Conservation (phyloP, 2,329 filamentous ascomycete genomes). For the Pseudogymnoascus sp. region DNA sequence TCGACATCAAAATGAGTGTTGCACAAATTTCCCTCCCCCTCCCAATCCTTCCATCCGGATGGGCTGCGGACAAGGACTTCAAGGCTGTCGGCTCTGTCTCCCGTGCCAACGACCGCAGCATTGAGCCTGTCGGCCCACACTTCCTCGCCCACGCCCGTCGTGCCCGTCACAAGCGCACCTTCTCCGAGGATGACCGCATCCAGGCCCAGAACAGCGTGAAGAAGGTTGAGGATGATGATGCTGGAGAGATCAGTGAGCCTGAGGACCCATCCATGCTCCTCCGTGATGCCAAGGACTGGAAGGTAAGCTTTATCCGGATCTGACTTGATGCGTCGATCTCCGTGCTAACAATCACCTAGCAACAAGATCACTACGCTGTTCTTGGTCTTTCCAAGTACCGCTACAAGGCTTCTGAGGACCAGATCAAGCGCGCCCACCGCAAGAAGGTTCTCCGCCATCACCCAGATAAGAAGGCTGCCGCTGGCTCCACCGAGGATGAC, state of each 20-base stretch:
- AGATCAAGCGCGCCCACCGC: conserved; percentile 98
- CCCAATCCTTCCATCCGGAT: conserved; percentile 68
- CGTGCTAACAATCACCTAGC: conserved; percentile 37
- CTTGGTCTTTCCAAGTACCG: conserved; percentile 89
- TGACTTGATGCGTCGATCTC: not conserved
- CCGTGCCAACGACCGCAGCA: conserved; percentile 69
- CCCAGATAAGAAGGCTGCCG: conserved; percentile 95
- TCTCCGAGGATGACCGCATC: conserved; percentile 96
- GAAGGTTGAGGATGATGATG: conserved; percentile 87
- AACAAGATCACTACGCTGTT: conserved; percentile 96
- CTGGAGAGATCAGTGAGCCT: conserved; percentile 82
- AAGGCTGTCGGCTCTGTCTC: conserved; percentile 73
- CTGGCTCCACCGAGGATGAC: conserved; percentile 81
- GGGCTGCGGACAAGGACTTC: conserved; percentile 87
- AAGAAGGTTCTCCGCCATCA: conserved; percentile 99
- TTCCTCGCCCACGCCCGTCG: conserved; percentile 96
- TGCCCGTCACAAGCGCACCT: conserved; percentile 92
- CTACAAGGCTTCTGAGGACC: conserved; percentile 86
- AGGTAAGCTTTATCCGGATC: conserved; percentile 47
- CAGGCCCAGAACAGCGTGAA: conserved; percentile 91
- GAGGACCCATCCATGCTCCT: conserved; percentile 90
- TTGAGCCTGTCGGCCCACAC: conserved; percentile 94
- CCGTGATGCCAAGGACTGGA: conserved; percentile 98
- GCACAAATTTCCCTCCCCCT: conserved; percentile 49
- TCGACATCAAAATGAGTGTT: conserved; percentile 9